phyloP scores from a whole-genome alignment of 2,329 filamentous ascomycete genomes.

The Didymella sp. region DNA sequence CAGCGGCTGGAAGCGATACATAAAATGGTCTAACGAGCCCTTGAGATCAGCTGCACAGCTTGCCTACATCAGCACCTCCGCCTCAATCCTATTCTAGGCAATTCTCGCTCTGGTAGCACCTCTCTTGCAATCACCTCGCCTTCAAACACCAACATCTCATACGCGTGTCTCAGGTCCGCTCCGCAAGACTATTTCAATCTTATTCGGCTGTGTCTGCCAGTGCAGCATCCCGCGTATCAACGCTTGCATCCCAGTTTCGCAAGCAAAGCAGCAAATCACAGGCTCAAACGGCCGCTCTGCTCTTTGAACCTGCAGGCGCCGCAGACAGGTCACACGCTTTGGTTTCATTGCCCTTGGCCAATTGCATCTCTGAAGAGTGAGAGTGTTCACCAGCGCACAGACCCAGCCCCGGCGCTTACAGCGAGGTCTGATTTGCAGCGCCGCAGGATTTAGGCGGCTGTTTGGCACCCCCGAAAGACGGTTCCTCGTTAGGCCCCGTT shows the following conservation, averaged over 20 bases:
- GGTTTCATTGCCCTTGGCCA: slow-evolving; percentile 39
- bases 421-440: slow-evolving; percentile 29
- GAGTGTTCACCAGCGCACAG: slow-evolving; percentile 27
- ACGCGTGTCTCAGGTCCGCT: slow-evolving; percentile 38
- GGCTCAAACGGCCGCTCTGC: slow-evolving; percentile 21
- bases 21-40: slow-evolving; percentile 41
- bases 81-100: slow-evolving; percentile 33
- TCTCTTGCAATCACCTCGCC: slow-evolving; percentile 20
- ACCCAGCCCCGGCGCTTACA: slow-evolving; percentile 42
- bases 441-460: slow-evolving; percentile 32
- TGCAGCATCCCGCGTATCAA: slow-evolving; percentile 36
- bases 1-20: slow-evolving; percentile 48
- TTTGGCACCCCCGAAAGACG: slow-evolving; percentile 33
- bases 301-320: slow-evolving; percentile 45
- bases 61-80: slow-evolving; percentile 28
- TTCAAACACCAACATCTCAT: slow-evolving; percentile 34
- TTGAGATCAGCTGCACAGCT: slow-evolving; percentile 35
- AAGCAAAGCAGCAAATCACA: slow-evolving; percentile 37
- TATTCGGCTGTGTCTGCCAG: slow-evolving; percentile 26
- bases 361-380: slow-evolving; percentile 26
- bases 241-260: slow-evolving; percentile 34
- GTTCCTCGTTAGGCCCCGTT: slow-evolving; percentile 29
- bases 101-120: slow-evolving; percentile 17
- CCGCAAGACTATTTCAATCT: slow-evolving; percentile 17
- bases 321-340: slow-evolving; percentile 46